phyloP scores from a whole-genome alignment of 2,329 filamentous ascomycete species.

The Epichloe gansuensis region DNA sequence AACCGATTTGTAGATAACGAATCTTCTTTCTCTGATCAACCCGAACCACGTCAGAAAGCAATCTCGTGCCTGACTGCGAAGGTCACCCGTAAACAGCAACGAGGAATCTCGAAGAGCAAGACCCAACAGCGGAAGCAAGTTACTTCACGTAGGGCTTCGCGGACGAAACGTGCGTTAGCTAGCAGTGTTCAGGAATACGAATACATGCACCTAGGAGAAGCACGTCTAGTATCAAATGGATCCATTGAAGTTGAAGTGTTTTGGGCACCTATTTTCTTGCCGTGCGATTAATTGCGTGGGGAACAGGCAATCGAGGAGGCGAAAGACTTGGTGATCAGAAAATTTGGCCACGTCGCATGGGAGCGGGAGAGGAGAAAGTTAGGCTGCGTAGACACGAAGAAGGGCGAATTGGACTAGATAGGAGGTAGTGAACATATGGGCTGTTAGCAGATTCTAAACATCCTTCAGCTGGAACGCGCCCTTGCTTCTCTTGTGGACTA shows the following conservation, averaged over 20 bases:
- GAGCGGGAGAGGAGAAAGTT: not conserved
- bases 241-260: not conserved
- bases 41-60: not conserved
- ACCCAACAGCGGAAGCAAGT: not conserved
- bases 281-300: not conserved
- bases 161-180: not conserved
- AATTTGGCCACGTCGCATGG: not conserved
- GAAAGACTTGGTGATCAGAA: not conserved
- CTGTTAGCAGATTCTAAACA: too few species aligned
- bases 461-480: too few species aligned
- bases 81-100: not conserved
- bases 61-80: not conserved
- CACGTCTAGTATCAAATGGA: not conserved
- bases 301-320: not conserved
- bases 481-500: too few species aligned
- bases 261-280: not conserved
- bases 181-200: not conserved
- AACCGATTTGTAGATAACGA: not conserved
- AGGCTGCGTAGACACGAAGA: not conserved
- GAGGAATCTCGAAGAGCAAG: constrained; percentile 3
- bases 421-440: too few species aligned
- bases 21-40: not conserved
- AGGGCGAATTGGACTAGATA: too few species aligned
- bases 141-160: not conserved
- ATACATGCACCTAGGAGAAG: not conserved